These are phyloP conservation scores for Annona squamosa DNA, from an alignment of 164 flowering plant genomes.

Conservation along the genomic window DNA sequence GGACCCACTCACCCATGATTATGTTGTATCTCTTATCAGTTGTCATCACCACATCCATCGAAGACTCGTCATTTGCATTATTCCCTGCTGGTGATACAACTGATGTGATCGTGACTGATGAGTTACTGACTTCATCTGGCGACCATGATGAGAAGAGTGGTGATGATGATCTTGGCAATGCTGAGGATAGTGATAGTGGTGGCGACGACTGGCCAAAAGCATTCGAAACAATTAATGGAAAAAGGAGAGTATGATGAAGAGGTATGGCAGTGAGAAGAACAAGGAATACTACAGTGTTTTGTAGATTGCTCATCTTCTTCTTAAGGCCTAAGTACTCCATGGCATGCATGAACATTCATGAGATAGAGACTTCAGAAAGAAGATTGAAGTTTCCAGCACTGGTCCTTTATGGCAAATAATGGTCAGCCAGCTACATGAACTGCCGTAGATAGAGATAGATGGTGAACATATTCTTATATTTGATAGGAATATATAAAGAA, in stretches of 20 bases:
- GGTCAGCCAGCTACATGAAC: no score
- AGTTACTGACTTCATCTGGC: neutral
- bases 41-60: neutral
- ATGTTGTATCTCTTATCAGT: constrained; percentile 34
- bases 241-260: constrained; percentile 21
- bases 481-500: no score
- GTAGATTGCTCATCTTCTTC: constrained; percentile 11
- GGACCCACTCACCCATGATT: constrained; percentile 64
- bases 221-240: constrained; percentile 10
- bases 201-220: neutral
- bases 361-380: neutral
- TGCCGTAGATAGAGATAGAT: no score
- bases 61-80: neutral
- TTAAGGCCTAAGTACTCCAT: constrained; percentile 17
- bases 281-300: constrained; percentile 16
- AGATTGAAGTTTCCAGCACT: no score
- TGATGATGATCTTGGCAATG: neutral
- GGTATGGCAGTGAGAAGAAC: constrained; percentile 28
- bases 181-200: neutral
- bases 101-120: neutral
- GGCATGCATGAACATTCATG: constrained; percentile 26
- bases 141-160: neutral
- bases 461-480: no score
- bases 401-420: no score
- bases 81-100: no score